phyloP scores from a whole-genome alignment of 139 green algal genomes.

The Klebsormidium nitens region DNA sequence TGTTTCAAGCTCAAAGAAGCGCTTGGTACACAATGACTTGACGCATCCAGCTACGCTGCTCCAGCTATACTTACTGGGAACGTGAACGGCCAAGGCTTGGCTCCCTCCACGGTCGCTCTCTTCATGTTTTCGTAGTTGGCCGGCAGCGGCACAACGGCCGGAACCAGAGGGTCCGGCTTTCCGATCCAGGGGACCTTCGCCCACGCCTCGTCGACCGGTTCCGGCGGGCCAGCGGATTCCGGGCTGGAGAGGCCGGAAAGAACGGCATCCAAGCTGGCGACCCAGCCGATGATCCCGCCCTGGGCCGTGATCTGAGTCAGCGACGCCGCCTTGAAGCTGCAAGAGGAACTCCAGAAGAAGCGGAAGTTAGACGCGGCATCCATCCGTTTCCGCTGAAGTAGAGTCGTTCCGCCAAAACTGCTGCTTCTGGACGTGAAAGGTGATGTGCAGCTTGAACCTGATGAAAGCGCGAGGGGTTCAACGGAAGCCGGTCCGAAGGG shows the following conservation, averaged over 20 bases:
- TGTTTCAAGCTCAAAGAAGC: too few relatives aligned
- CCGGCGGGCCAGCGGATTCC: neutral
- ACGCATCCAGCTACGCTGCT: too few relatives aligned
- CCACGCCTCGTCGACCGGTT: neutral
- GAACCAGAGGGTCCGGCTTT: neutral
- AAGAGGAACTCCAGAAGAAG: too few relatives aligned
- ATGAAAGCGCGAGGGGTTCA: too few relatives aligned
- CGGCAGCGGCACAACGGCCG: neutral
- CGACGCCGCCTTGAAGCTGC: constrained; percentile 20
- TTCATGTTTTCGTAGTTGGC: neutral
- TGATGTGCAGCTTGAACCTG: too few relatives aligned
- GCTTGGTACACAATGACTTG: too few relatives aligned
- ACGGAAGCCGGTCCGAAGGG: too few relatives aligned
- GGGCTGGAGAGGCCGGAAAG: neutral
- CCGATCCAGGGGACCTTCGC: neutral
- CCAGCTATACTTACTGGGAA: constrained; percentile 10
- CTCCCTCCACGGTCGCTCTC: neutral
- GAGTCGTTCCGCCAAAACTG: too few relatives aligned
- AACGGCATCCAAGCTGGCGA: constrained; percentile 1
- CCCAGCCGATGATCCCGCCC: constrained; percentile 26
- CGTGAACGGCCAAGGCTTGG: neutral
- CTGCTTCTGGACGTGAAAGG: too few relatives aligned
- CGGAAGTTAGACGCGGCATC: too few relatives aligned
- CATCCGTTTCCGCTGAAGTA: too few relatives aligned
- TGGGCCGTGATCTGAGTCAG: constrained; percentile 21